phyloP scores from a whole-genome alignment of 306 rosid species.

The Oemleria cerasiformis region DNA sequence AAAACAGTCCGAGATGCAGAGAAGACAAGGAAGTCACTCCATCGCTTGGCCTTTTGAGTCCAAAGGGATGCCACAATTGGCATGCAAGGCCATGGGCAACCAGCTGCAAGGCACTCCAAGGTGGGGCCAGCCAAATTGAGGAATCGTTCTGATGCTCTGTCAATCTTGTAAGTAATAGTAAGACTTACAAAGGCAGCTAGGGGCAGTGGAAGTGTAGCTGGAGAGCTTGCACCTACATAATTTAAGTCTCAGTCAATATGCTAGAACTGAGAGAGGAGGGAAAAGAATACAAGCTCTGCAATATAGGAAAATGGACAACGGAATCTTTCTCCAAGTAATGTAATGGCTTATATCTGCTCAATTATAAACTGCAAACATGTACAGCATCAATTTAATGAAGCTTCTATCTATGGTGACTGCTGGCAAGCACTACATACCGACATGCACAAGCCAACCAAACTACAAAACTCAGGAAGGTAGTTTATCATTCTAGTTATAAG shows the following conservation, averaged over 20 bases:
- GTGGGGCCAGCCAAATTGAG: constrained; percentile 93
- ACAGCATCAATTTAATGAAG: background rate
- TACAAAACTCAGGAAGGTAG: background rate
- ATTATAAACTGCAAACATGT: background rate
- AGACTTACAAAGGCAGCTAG: constrained; percentile 97
- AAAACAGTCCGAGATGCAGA: constrained; percentile 90
- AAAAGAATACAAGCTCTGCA: background rate
- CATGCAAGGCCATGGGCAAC: constrained; percentile 99
- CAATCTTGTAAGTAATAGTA: constrained; percentile 90
- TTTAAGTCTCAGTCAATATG: constrained; percentile 7
- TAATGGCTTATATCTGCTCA: background rate
- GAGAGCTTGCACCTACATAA: constrained; percentile 67
- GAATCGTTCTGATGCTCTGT: constrained; percentile 73
- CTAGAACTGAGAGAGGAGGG: background rate
- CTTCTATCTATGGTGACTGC: background rate
- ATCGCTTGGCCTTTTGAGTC: constrained; percentile 94
- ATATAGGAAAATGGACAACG: background rate
- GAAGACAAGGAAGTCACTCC: constrained; percentile 89
- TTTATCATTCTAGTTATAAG: background rate
- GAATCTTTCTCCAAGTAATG: background rate
- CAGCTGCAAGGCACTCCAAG: constrained; percentile 87
- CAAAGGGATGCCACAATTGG: constrained; percentile 96
- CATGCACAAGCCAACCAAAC: background rate
- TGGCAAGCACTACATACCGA: background rate
- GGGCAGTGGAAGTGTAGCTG: constrained; percentile 95